Evolutionary conservation across 805 yeast species (phyloP).

Genomic region (Zygosaccharomyces bailii): DNA sequence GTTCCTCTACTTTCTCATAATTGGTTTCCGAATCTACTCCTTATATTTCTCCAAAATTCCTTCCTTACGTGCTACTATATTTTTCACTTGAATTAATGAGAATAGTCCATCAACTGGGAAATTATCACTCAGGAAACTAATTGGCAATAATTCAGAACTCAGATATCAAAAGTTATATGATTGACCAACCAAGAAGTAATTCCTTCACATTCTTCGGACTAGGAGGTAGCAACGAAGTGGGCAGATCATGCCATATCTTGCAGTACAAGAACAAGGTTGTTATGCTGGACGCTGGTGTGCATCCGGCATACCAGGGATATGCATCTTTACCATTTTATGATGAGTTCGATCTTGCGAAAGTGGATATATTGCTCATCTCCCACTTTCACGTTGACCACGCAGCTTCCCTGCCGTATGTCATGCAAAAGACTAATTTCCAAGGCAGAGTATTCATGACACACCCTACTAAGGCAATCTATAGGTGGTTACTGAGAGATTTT

Average conservation of each 20-base stretch:
- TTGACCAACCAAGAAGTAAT: conserved; percentile 20
- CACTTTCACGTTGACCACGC: conserved; percentile 99
- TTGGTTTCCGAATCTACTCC: background rate
- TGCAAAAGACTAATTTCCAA: conserved; percentile 92
- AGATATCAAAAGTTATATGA: background rate
- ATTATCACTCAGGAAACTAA: conserved; percentile 10
- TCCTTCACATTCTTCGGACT: conserved; percentile 72
- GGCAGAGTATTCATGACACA: conserved; percentile 99
- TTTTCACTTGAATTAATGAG: background rate
- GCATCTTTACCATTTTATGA: conserved; percentile 93
- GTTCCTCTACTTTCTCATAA: conserved; percentile 7
- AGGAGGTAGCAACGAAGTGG: conserved; percentile 99
- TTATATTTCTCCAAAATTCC: background rate
- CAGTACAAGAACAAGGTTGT: conserved; percentile 91
- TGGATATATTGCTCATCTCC: conserved; percentile 81
- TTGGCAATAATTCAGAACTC: background rate
- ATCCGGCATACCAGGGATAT: conserved; percentile 89
- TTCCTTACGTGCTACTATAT: background rate
- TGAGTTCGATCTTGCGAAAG: conserved; percentile 83
- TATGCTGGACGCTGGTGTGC: conserved; percentile 97
- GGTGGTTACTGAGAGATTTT: conserved; percentile 93
- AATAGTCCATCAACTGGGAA: conserved; percentile 13
- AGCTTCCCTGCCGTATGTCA: conserved; percentile 94
- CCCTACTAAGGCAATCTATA: conserved; percentile 95
- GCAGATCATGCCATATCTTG: conserved; percentile 90